phyloP scores from a whole-genome alignment of 352 stramenopile genomes.

The Globisporangium nagaii region DNA sequence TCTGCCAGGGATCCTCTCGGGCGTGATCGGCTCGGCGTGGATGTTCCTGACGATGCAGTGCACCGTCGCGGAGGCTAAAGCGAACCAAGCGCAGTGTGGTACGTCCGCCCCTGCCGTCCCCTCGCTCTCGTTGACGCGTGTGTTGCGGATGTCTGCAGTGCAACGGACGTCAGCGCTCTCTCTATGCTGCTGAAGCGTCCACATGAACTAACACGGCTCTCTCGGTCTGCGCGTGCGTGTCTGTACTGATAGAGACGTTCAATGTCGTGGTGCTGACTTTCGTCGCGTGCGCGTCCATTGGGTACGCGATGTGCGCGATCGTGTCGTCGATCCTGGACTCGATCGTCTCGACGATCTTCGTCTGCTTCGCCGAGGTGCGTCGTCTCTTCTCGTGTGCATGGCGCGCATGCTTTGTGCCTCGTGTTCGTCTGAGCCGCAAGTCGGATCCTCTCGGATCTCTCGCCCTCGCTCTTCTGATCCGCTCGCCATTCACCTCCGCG shows the following conservation, averaged over 20 bases:
- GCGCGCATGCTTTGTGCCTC: background rate
- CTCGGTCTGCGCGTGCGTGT: too few relatives aligned
- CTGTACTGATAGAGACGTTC: conserved; percentile 58
- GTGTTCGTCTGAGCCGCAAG: too few relatives aligned
- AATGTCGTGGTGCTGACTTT: conserved; percentile 80
- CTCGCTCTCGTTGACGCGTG: too few relatives aligned
- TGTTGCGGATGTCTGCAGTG: too few relatives aligned
- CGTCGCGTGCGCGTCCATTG: conserved; percentile 59
- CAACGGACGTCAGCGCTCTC: background rate
- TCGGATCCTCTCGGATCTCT: too few relatives aligned
- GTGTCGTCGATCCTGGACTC: conserved; percentile 81
- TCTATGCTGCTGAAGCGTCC: background rate
- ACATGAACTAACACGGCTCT: conserved; percentile 1
- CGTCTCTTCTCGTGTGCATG: background rate
- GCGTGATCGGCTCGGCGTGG: conserved; percentile 66
- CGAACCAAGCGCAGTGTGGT: conserved; percentile 54
- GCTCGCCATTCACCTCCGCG: too few relatives aligned
- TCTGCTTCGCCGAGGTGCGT: conserved; percentile 83
- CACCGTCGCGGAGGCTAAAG: conserved; percentile 36
- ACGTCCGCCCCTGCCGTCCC: too few relatives aligned
- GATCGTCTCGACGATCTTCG: conserved; percentile 82
- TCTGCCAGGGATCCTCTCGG: conserved; percentile 52
- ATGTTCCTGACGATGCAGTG: conserved; percentile 69
- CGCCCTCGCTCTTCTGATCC: too few relatives aligned
- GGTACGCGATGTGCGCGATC: conserved; percentile 83